Percentiles rank a stretch among this genome's conserved stretches.
Conservation (phyloP, 768 basidiomycete genomes). For the Paxillus involutus region DNA sequence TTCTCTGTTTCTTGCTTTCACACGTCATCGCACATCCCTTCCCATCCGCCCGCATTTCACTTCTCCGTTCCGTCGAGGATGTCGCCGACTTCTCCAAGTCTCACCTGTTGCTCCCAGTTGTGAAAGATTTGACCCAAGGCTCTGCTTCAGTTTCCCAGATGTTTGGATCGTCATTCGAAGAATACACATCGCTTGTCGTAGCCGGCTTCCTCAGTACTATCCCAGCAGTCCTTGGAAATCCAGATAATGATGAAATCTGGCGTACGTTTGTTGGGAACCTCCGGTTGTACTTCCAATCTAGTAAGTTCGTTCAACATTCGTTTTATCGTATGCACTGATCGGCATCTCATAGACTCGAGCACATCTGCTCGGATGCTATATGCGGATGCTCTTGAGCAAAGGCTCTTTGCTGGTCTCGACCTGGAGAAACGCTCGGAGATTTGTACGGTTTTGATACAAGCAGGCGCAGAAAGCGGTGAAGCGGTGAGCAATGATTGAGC, state of each 20-base stretch:
- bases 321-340: not conserved
- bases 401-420: conserved; percentile 54
- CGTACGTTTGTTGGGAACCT: conserved; percentile 44
- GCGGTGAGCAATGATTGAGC: conserved; percentile 38
- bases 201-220: conserved; percentile 54
- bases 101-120: conserved; percentile 56
- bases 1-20: conserved; percentile 78
- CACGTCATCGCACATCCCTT: conserved; percentile 65
- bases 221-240: conserved; percentile 44
- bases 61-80: conserved; percentile 49
- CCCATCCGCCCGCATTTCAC: conserved; percentile 44
- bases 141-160: conserved; percentile 27
- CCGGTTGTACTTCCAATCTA: conserved; percentile 43
- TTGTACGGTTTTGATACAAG: conserved; percentile 54
- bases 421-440: conserved; percentile 55
- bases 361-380: conserved; percentile 40
- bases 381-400: conserved; percentile 46
- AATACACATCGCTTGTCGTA: conserved; percentile 34
- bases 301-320: conserved; percentile 33
- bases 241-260: conserved; percentile 46
- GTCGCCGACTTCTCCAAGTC: conserved; percentile 46
- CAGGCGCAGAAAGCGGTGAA: conserved; percentile 46
- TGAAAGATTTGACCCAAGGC: conserved; percentile 40
- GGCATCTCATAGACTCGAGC: conserved; percentile 36
- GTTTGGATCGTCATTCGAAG: conserved; percentile 38